These are phyloP conservation scores for Hawksworthiomyces lignivorus DNA, from an alignment of 2,329 filamentous ascomycete genomes.

Conservation along the genomic window DNA sequence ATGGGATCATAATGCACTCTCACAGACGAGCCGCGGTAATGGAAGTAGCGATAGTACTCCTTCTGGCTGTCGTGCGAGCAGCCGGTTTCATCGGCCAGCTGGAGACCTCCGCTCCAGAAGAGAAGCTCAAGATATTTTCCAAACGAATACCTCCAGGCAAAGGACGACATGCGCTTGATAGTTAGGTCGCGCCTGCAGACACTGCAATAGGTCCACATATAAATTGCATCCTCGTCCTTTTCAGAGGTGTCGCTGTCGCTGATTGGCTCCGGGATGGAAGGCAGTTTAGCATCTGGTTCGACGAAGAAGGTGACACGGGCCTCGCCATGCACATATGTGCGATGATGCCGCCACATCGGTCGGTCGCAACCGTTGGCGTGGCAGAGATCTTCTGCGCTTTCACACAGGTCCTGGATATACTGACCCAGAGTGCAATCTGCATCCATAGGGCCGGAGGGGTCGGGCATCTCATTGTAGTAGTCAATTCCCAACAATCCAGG, in stretches of 20 bases:
- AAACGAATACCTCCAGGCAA: conserved; percentile 96
- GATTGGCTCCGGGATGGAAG: conserved; percentile 54
- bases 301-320: conserved; percentile 89
- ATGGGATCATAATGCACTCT: conserved; percentile 90
- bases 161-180: conserved; percentile 83
- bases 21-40: conserved; percentile 75
- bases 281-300: conserved; percentile 49
- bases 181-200: conserved; percentile 85
- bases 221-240: conserved; percentile 54
- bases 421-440: conserved; percentile 90
- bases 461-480: conserved; percentile 86
- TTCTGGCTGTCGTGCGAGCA: conserved; percentile 90
- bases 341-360: conserved; percentile 85
- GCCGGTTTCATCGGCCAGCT: conserved; percentile 52
- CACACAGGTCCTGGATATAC: conserved; percentile 86
- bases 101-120: conserved; percentile 86
- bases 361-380: conserved; percentile 78
- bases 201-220: conserved; percentile 98
- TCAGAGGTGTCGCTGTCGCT: conserved; percentile 20
- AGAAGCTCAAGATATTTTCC: conserved; percentile 97
- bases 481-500: conserved; percentile 84
- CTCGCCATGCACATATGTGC: conserved; percentile 94
- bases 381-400: conserved; percentile 68
- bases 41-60: conserved; percentile 90
- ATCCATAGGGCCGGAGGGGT: conserved; percentile 55